Base-by-base conservation (phyloP, 1,284 basidiomycete genomes). In the Ustilago curta region DNA sequence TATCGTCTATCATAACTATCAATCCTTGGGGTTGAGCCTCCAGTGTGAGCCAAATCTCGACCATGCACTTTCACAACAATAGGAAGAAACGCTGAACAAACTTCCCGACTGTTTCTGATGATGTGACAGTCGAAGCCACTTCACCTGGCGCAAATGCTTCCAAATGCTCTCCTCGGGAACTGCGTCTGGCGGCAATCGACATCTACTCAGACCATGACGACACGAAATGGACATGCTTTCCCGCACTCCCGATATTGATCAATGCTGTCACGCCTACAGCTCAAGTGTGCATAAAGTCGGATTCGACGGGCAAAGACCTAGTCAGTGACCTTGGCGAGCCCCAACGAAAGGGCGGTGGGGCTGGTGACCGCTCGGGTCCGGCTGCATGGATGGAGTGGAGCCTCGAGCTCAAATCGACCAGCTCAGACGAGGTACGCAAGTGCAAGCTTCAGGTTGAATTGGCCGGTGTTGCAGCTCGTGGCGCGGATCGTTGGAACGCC, bases 301-400 rank as follows among this genome's bases (percentile, higher is more conserved):
- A 56, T 29, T 49, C 59, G 4, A 65, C 45, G 19, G 70, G 66
- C 44, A 70, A 67, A n/a, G 51, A 66, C 25, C 59, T 75, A 11
- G 60, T 75, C 8, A 53, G 25, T 21, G 18, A 39, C 2, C 49
- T 75, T 4, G 71, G 71, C 47, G 71, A 75, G 49, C 71, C 71
- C 3, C 29, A 54, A 23, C 66, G 71, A 37, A 75, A 75, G 48
- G 72, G 67, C 11, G 72, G 72, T 1, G 72, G 67, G 40, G 67
- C 59, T 3, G 56, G 43, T 4, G 67, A 58, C 12, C 55, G 59
- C n/a, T 56, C 63, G 14, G 67, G 72, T 4, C 72, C 72, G 5
- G 67, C 59, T 40, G 63, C 54, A 9, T 75, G 72, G 72, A 70
- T 75, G 63, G 72, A 75, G 31, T 75, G 72, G 72, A 48, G n/a